phyloP scores from a whole-genome alignment of 2,329 filamentous ascomycete genomes.

The Thermoascus crustaceus region DNA sequence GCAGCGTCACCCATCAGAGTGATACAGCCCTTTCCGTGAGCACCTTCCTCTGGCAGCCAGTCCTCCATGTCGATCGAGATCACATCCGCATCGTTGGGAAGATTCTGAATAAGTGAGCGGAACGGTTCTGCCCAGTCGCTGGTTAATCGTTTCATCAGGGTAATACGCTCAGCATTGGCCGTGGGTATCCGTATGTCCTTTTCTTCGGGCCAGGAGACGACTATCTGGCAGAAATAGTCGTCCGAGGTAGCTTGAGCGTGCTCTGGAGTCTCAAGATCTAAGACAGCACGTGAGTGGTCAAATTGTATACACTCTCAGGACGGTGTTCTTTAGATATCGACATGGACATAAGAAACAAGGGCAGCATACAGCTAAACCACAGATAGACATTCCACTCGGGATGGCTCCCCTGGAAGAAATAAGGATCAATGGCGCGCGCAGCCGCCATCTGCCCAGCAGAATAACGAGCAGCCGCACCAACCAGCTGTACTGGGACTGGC shows the following conservation, averaged over 20 bases:
- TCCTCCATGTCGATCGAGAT: conserved; percentile 43
- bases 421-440: conserved; percentile 43
- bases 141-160: conserved; percentile 39
- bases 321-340: too few species aligned
- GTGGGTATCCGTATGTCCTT: conserved; percentile 34
- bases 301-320: neutral
- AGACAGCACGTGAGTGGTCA: neutral
- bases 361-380: conserved; percentile 49
- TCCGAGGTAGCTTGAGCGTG: conserved; percentile 30
- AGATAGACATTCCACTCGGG: conserved; percentile 45
- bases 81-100: conserved; percentile 37
- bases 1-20: conserved; percentile 49
- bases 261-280: conserved; percentile 44
- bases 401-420: conserved; percentile 48
- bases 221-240: conserved; percentile 42
- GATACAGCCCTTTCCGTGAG: conserved; percentile 31
- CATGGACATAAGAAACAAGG: too few species aligned
- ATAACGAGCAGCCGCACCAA: conserved; percentile 41
- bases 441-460: conserved; percentile 34
- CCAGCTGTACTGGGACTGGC: conserved; percentile 41
- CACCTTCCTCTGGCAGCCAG: conserved; percentile 35
- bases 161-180: conserved; percentile 30
- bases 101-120: conserved; percentile 31
- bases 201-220: conserved; percentile 43
- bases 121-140: conserved; percentile 45